Conservation (phyloP, 768 basidiomycete genomes). For the Rhodotorula toruloides region DNA sequence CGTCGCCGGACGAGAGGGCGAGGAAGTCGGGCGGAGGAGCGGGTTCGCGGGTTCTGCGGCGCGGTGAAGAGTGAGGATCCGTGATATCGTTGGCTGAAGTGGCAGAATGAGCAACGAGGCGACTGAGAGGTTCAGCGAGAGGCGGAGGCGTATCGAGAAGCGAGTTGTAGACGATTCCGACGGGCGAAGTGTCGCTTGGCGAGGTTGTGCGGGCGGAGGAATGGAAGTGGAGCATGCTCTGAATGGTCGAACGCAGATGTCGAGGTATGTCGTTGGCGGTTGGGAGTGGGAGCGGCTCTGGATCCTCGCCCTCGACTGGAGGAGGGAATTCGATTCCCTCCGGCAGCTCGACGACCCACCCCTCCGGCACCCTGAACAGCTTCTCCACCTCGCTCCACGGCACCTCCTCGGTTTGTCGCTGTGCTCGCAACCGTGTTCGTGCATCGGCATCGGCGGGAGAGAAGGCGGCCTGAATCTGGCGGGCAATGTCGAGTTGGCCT, state of each 20-base stretch:
- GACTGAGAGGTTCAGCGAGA: not conserved
- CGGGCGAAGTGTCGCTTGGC: not conserved
- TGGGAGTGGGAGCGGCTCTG: not conserved
- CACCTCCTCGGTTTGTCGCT: conserved; percentile 19
- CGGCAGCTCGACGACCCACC: conserved; percentile 2
- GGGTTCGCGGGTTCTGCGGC: not conserved
- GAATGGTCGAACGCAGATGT: conserved; percentile 16
- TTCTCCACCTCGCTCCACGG: conserved; percentile 25
- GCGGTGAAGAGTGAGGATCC: not conserved
- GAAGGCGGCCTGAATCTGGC: conserved; percentile 12
- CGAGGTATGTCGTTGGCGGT: conserved; percentile 29
- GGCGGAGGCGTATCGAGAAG: conserved; percentile 7
- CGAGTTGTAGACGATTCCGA: conserved; percentile 11
- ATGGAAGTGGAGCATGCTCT: conserved; percentile 29
- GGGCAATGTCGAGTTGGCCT: conserved; percentile 28
- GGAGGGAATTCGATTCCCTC: not conserved
- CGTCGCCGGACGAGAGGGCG: conserved; percentile 30
- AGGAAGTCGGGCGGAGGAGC: conserved; percentile 11
- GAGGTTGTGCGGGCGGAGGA: not conserved
- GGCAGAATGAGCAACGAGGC: not conserved
- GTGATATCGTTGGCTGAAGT: not conserved
- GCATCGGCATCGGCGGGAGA: not conserved
- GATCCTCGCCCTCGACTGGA: not conserved
- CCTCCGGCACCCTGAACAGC: conserved; percentile 12
- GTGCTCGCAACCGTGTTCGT: conserved; percentile 20